Base-by-base conservation (phyloP, 768 basidiomycete genomes). In the Collybia sp. region DNA sequence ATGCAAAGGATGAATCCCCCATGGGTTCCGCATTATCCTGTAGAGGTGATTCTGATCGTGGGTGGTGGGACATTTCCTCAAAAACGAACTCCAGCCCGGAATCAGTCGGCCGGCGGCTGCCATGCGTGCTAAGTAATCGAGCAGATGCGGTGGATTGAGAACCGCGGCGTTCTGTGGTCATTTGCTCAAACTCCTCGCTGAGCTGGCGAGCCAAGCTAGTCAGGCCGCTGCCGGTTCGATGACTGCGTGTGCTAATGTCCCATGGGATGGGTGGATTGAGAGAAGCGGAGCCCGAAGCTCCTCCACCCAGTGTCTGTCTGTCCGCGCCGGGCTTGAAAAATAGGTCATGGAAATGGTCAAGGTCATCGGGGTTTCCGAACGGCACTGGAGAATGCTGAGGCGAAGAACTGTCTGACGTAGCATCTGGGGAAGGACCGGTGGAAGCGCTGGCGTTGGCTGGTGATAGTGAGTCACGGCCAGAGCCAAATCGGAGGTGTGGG, bases 321-420 rank as follows among this genome's bases (percentile, higher is more conserved):
- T 49, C 47, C 48, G 53, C 49, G 43, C 53, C 60, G 5, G 83
- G 83, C 35, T 68, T 70, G 58, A 84, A 88, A 62, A 89, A 89
- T 6, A 90, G 67, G 55, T 88, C 83, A 32, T 77, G 78, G 67
- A 85, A 89, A 10, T 76, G 71, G n/a, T 86, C 83, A 6, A 88
- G 68, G 51, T 88, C 85, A 46, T 83, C 82, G 0, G 76, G 72
- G 46, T 70, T 73, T 9, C 79, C 76, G 31, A 87, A 64, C 2
- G 73, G 73, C n/a, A 73, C 75, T 18, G 79, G 79, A 10, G 73
- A 70, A 56, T 59, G 69, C 52, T 58, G 69, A 47, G 57, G 76
- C 50, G 67, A 70, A 20, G 68, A 66, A 30, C 57, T 64, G 11
- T 57, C 58, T 18, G 55, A 54, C 34, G 54, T 57, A 16, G 42